Evolutionary conservation across 1,139 yeast species (phyloP).

Genomic region (Suhomyces yuchorum): DNA sequence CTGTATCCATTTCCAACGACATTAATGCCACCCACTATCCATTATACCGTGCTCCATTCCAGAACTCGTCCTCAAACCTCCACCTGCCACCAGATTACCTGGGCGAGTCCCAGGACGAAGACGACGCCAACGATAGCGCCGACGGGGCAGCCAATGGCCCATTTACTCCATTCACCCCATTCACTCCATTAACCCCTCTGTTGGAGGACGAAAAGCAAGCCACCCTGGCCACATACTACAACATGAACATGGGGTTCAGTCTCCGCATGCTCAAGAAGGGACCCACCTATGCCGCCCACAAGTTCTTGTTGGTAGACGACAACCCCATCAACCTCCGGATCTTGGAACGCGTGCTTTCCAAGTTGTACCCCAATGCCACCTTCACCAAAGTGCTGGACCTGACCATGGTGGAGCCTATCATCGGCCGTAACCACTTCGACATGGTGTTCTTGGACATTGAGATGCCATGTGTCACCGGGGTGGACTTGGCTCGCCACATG

Average conservation of each 20-base stretch:
- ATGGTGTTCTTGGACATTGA: constrained; percentile 48
- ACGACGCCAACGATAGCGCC: constrained; percentile 7
- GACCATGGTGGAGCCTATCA: constrained; percentile 29
- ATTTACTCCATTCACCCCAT: constrained; percentile 17
- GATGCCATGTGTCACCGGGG: constrained; percentile 49
- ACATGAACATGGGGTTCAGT: constrained; percentile 1
- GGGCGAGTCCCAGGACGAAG: constrained; percentile 12
- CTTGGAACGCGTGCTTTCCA: constrained; percentile 33
- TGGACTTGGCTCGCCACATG: constrained; percentile 38
- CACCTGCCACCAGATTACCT: constrained; percentile 16
- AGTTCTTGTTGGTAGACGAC: constrained; percentile 47
- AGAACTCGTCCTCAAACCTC: constrained; percentile 6
- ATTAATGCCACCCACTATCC: constrained; percentile 12
- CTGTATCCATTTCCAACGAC: constrained; percentile 16
- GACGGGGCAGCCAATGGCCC: constrained; percentile 3
- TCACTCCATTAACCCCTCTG: constrained; percentile 16
- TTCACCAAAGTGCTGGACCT: constrained; percentile 36
- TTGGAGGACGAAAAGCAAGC: constrained; percentile 5
- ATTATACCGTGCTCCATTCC: constrained; percentile 9
- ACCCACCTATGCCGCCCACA: constrained; percentile 29
- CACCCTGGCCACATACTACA: constrained; percentile 3
- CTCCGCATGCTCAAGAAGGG: constrained; percentile 4
- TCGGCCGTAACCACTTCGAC: constrained; percentile 30
- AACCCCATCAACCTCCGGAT: constrained; percentile 45
- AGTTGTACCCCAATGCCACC: constrained; percentile 38